Evolutionary conservation across 2,329 filamentous ascomycete genomes (phyloP).

Genomic region (Epichloe brachyelytri): DNA sequence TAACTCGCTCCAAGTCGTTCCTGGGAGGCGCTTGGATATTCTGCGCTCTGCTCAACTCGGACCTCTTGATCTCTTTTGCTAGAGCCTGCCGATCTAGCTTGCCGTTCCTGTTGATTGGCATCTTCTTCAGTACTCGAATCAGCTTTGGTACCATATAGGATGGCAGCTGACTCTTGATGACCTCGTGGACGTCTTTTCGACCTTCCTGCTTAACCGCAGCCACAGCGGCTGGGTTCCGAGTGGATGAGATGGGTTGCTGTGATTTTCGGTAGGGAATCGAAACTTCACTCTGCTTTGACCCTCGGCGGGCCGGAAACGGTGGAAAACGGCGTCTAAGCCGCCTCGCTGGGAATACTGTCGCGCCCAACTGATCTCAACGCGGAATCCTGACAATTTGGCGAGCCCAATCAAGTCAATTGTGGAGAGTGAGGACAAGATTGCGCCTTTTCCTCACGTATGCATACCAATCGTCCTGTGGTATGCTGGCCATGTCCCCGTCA

Average conservation of each 20-base stretch:
- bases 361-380: slow-evolving; percentile 31
- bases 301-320: slow-evolving; percentile 20
- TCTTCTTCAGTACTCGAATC: neutral
- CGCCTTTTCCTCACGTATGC: neutral
- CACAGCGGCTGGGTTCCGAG: neutral
- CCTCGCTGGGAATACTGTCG: slow-evolving; percentile 16
- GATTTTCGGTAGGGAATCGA: slow-evolving; percentile 7
- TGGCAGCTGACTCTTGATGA: neutral
- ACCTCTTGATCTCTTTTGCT: neutral
- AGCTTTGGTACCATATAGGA: neutral
- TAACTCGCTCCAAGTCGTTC: neutral
- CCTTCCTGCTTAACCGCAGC: neutral
- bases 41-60: neutral
- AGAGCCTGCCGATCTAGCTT: neutral
- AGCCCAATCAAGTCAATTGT: slow-evolving; percentile 10
- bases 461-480: neutral
- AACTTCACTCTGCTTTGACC: neutral
- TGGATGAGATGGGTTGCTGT: neutral
- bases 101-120: neutral
- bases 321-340: slow-evolving; percentile 12
- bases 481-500: neutral
- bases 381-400: slow-evolving; percentile 24
- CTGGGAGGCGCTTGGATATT: neutral
- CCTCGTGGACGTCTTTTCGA: neutral
- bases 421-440: slow-evolving; percentile 2